These are phyloP conservation scores for Fragaria iinumae DNA, from an alignment of 306 rosid species.

Conservation along the genomic window DNA sequence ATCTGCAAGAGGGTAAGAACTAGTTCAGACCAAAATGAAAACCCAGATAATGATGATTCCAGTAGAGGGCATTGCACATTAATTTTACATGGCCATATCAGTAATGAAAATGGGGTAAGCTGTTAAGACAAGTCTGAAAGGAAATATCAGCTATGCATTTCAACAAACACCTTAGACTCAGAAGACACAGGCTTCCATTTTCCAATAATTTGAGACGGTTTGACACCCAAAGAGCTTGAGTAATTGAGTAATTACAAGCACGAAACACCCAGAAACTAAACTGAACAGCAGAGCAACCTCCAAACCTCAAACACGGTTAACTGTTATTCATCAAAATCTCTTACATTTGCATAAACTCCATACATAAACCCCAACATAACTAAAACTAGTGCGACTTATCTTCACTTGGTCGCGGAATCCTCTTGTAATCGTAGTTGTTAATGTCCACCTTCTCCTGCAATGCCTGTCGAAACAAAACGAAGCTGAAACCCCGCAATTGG, in stretches of 20 bases:
- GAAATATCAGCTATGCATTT: conserved; percentile 19
- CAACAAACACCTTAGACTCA: conserved; percentile 4
- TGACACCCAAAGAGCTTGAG: background rate
- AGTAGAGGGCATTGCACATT: background rate
- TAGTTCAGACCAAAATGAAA: background rate
- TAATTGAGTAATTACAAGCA: background rate
- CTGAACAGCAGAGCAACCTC: too few relatives aligned
- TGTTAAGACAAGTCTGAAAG: background rate
- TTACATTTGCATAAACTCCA: background rate
- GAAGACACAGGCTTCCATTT: background rate
- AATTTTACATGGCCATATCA: background rate
- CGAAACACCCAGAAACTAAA: background rate
- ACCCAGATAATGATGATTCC: background rate
- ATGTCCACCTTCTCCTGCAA: conserved; percentile 78
- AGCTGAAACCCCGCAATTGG: background rate
- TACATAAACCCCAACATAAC: background rate
- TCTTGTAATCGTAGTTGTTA: conserved; percentile 63
- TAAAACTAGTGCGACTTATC: conserved; percentile 28
- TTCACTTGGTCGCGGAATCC: conserved; percentile 63
- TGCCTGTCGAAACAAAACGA: conserved; percentile 35
- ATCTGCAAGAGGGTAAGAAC: conserved; percentile 24
- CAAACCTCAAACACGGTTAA: background rate
- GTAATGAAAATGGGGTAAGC: background rate
- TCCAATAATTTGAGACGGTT: background rate
- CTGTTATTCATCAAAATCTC: background rate